A percentile compares a stretch with the other conserved stretches of the same genome.
Conservation (phyloP, 495 filamentous ascomycete genomes). For the Penicillium alfredii region DNA sequence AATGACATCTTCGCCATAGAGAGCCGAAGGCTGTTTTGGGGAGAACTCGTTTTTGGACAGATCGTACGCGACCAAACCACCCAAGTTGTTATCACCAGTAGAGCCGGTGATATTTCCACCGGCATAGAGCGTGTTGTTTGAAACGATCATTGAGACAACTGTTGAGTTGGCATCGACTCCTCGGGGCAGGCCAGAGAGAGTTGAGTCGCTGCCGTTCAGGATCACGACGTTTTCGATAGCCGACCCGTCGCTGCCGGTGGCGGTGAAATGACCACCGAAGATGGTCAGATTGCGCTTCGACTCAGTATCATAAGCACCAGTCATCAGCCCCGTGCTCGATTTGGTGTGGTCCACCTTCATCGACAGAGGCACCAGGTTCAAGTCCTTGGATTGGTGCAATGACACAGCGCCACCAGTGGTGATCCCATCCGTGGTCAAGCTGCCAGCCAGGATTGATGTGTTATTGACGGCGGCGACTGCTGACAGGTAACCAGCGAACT, state of each 20-base stretch:
- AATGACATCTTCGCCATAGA: slow-evolving; percentile 60
- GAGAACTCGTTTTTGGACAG: slow-evolving; percentile 55
- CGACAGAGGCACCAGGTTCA: slow-evolving; percentile 52
- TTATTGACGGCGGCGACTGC: slow-evolving; percentile 58
- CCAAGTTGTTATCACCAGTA: slow-evolving; percentile 53
- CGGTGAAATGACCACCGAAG: slow-evolving; percentile 80
- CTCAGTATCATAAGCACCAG: slow-evolving; percentile 68
- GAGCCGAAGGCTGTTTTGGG: slow-evolving; percentile 59
- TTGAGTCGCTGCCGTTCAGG: slow-evolving; percentile 56
- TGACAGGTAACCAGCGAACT: slow-evolving; percentile 65
- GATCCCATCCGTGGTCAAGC: slow-evolving; percentile 63
- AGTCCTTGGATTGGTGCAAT: slow-evolving; percentile 45
- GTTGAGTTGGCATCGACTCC: slow-evolving; percentile 65
- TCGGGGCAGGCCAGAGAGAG: slow-evolving; percentile 64
- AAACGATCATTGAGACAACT: slow-evolving; percentile 63
- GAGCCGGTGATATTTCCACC: slow-evolving; percentile 74
- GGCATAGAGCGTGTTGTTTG: slow-evolving; percentile 67
- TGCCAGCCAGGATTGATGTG: slow-evolving; percentile 68
- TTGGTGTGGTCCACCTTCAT: slow-evolving; percentile 53
- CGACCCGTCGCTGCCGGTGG: slow-evolving; percentile 62
- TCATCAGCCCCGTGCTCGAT: slow-evolving; percentile 58
- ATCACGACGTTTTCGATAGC: slow-evolving; percentile 72
- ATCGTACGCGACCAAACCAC: slow-evolving; percentile 76
- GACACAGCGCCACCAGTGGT: slow-evolving; percentile 63
- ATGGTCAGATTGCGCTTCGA: slow-evolving; percentile 74